Base-by-base conservation (phyloP, 495 filamentous ascomycete genomes). In the Cetradonia linearis region DNA sequence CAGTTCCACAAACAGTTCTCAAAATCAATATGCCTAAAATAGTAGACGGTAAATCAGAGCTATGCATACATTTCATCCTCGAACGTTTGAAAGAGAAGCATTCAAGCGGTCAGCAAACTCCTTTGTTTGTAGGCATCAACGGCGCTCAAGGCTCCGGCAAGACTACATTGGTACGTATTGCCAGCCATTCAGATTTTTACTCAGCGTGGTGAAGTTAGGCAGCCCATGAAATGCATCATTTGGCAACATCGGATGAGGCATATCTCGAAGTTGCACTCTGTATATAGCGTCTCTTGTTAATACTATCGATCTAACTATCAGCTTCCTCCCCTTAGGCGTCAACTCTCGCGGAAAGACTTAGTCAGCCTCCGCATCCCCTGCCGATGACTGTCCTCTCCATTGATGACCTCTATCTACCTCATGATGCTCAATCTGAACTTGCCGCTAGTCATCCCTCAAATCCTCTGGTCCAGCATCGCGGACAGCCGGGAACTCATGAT, bases 401-500 rank as follows among this genome's bases (percentile, higher is more conserved):
- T 58, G 92, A 96, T 70, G 91, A 97, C 71, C 82, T 96, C 58
- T 96, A 96, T 70, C 81, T 94, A 58, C 75, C 83, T 4, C 86
- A 88, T 71, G 75, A 73, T 46, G 79, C 85, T 64, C 92, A 94
- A 73, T 69, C 79, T n/a, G 70, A 76, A 10, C 79, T 96, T 18
- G 87, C 86, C 36, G 64, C 76, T 16, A 68, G 78, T 0, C 74
- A 92, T 69, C 80, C 84, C 0, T 67, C 77, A 34, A 97, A 96
- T 66, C 79, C 78, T 18, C 77, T 96, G 2, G 74, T 96, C 25
- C 87, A 89, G 64, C 84, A 89, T 64, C 82, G 93, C 44, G 91
- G 92, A 28, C 85, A 95, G 67, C 91, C 83, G 64, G 85, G 81
- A 4, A 97, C 92, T 0, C 93, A 96, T 73, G 92, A 96, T 68